These are phyloP conservation scores for Macadamia integrifolia DNA, from an alignment of 164 flowering plant species.

Conservation along the genomic window DNA sequence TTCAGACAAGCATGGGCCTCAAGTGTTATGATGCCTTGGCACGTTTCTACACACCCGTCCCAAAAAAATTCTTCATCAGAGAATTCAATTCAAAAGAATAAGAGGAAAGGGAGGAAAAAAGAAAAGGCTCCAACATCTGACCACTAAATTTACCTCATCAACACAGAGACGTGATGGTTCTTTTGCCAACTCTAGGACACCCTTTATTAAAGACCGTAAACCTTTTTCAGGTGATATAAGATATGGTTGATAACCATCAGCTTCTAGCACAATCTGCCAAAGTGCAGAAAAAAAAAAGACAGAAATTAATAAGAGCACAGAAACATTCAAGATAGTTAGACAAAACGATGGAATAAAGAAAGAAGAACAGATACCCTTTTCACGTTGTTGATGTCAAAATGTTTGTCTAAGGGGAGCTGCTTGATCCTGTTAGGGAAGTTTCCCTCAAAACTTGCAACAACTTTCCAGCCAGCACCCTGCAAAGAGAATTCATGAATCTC, in stretches of 20 bases:
- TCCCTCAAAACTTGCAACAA: constrained; percentile 98
- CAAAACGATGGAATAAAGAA: neutral
- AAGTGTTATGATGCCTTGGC: no score
- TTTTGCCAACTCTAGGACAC: constrained; percentile 89
- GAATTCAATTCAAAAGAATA: no score
- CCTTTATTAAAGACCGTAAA: constrained; percentile 82
- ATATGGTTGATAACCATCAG: constrained; percentile 99
- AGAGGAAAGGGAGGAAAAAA: no score
- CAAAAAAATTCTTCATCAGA: no score
- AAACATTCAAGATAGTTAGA: neutral
- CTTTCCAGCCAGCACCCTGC: constrained; percentile 98
- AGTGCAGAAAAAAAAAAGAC: constrained; percentile 1
- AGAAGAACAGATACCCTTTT: constrained; percentile 58
- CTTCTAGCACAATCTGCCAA: constrained; percentile 88
- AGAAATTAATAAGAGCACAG: neutral
- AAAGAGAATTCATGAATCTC: constrained; percentile 5
- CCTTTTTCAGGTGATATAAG: constrained; percentile 99
- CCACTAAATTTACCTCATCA: constrained; percentile 64
- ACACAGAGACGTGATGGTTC: constrained; percentile 97
- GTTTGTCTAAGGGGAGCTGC: constrained; percentile 94
- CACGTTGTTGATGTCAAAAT: constrained; percentile 93
- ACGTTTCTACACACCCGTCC: no score
- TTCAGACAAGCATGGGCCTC: no score
- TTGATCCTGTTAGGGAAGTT: constrained; percentile 95
- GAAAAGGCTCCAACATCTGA: no score